A percentile compares a stretch with the other conserved stretches of the same genome.
Conservation (phyloP, 2,329 filamentous ascomycete genomes). For the Trichoderma hamatum region DNA sequence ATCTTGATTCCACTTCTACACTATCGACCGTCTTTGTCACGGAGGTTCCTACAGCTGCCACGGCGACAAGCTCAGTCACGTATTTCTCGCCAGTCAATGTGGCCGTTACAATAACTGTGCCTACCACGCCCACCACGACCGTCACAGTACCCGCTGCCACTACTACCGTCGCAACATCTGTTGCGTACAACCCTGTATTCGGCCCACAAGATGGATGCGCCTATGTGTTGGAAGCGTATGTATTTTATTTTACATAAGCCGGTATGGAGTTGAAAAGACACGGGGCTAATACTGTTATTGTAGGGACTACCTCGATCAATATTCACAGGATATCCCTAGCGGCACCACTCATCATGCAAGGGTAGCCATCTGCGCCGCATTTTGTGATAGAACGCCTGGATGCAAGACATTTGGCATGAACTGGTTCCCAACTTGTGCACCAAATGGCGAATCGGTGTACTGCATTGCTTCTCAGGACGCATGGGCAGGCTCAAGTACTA, state of each 20-base stretch:
- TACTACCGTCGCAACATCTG: background rate
- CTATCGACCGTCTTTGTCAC: slow-evolving; percentile 6
- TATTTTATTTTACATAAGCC: background rate
- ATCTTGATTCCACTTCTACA: background rate
- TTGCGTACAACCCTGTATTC: background rate
- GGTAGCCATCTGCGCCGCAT: slow-evolving; percentile 12
- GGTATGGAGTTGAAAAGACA: background rate
- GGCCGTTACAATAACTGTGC: background rate
- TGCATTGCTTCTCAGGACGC: slow-evolving; percentile 15
- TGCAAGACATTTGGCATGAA: slow-evolving; percentile 17
- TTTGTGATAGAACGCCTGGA: slow-evolving; percentile 6
- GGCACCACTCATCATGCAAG: background rate
- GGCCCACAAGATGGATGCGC: background rate
- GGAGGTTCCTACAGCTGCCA: background rate
- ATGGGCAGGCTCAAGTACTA: slow-evolving; percentile 1
- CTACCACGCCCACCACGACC: background rate
- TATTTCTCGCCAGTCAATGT: background rate
- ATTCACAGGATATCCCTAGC: background rate
- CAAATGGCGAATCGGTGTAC: slow-evolving; percentile 10
- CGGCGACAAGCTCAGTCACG: slow-evolving; percentile 1
- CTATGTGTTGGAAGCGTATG: background rate
- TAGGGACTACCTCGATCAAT: slow-evolving; percentile 7
- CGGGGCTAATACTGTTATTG: background rate
- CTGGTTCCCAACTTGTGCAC: slow-evolving; percentile 2
- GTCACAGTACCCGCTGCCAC: slow-evolving; percentile 12